A percentile compares a stretch with the other conserved stretches of the same genome.
phyloP scores from a whole-genome alignment of 495 filamentous ascomycete species.

The Tuber borchii region DNA sequence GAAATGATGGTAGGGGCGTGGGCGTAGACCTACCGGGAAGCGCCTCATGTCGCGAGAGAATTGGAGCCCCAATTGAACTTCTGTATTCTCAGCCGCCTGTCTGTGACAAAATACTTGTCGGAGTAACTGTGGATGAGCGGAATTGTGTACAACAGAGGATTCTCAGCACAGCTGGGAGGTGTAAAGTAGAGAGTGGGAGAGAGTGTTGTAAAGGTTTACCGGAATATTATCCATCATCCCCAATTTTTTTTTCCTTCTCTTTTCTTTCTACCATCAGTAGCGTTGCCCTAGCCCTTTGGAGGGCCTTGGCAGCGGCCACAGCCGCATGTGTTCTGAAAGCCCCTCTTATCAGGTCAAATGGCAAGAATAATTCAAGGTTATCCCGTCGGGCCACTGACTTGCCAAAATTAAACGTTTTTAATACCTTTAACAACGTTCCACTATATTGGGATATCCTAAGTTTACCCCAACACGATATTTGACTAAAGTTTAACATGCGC shows the following conservation, averaged over 20 bases:
- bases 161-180: conserved; percentile 5
- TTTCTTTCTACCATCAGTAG: conserved; percentile 9
- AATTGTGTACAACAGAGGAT: neutral
- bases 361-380: neutral
- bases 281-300: conserved; percentile 31
- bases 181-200: conserved; percentile 1
- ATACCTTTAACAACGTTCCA: neutral
- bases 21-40: conserved; percentile 39
- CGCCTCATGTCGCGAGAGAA: conserved; percentile 42
- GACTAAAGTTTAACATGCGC: neutral
- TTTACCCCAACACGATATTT: neutral
- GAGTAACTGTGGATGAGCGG: neutral
- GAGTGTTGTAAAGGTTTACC: neutral
- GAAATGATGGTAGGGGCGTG: conserved; percentile 25
- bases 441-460: neutral
- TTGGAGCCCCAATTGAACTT: conserved; percentile 15
- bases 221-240: neutral
- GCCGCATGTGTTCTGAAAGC: neutral
- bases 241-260: conserved; percentile 25
- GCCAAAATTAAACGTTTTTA: neutral
- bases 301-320: conserved; percentile 18
- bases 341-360: neutral
- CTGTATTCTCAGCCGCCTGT: neutral
- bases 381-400: neutral
- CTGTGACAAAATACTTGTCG: neutral